A percentile compares a stretch with the other conserved stretches of the same genome.
phyloP scores from a whole-genome alignment of 768 basidiomycete genomes.

The Holtermanniella nyarrowii region DNA sequence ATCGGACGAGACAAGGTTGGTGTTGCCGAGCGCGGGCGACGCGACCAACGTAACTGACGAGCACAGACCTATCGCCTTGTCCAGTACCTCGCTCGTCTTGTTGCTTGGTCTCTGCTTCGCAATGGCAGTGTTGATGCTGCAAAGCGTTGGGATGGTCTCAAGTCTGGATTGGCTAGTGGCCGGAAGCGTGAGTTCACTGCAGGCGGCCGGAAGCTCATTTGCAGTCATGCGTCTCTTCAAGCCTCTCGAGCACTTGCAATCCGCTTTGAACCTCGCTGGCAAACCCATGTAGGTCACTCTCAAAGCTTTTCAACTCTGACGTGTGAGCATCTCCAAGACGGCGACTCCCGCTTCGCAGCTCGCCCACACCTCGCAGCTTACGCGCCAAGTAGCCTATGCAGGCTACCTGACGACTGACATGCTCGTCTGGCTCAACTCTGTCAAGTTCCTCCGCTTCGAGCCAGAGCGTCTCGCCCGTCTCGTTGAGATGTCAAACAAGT shows the following conservation, averaged over 20 bases:
- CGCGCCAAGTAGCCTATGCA: conserved; percentile 77
- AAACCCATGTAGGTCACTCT: conserved; percentile 27
- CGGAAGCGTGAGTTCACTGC: conserved; percentile 63
- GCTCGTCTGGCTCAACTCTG: conserved; percentile 64
- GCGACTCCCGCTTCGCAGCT: conserved; percentile 31
- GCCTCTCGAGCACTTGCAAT: conserved; percentile 85
- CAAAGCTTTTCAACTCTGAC: too few relatives aligned
- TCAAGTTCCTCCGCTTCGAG: conserved; percentile 30
- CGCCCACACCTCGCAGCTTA: conserved; percentile 69
- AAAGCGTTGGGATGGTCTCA: conserved; percentile 70
- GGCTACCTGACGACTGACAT: conserved; percentile 75
- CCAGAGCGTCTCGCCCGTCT: conserved; percentile 50
- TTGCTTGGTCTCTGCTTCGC: conserved; percentile 67
- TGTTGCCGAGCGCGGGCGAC: conserved; percentile 4
- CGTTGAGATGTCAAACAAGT: conserved; percentile 59
- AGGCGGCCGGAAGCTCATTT: neutral
- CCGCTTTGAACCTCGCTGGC: conserved; percentile 60
- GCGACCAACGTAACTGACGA: neutral
- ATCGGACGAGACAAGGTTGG: conserved; percentile 87
- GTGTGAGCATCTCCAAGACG: neutral
- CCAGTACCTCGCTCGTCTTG: conserved; percentile 82
- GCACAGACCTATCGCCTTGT: conserved; percentile 71
- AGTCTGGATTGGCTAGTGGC: conserved; percentile 68
- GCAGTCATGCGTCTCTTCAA: conserved; percentile 87
- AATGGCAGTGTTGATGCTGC: conserved; percentile 63